Conservation (phyloP, 352 stramenopile genomes). For the Elongisporangium undulatum region DNA sequence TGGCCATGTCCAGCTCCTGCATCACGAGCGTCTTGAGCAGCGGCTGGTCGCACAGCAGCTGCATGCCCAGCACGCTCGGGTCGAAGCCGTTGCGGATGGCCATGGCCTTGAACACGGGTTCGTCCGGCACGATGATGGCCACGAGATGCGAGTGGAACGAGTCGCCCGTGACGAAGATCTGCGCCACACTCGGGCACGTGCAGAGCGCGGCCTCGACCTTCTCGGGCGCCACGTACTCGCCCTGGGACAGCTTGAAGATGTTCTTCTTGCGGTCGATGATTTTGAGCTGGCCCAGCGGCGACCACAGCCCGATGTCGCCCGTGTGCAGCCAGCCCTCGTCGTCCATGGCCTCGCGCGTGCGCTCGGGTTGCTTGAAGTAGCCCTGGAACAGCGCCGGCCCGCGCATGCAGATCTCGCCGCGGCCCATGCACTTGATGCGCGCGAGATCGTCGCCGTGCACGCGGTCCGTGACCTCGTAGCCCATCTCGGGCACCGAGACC, state of each 20-base stretch:
- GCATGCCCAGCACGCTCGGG: constrained; percentile 10
- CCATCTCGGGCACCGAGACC: constrained; percentile 96
- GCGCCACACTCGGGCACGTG: constrained; percentile 88
- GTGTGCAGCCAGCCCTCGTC: constrained; percentile 95
- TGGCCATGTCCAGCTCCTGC: constrained; percentile 53
- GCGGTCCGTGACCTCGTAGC: constrained; percentile 86
- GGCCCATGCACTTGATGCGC: constrained; percentile 31
- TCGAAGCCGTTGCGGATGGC: constrained; percentile 30
- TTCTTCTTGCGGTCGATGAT: constrained; percentile 94
- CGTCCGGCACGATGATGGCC: constrained; percentile 89
- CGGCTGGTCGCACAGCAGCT: constrained; percentile 53
- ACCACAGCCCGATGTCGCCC: constrained; percentile 95
- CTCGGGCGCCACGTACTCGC: constrained; percentile 96
- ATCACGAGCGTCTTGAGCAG: constrained; percentile 31
- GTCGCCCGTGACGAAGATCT: constrained; percentile 96
- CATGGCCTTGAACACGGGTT: constrained; percentile 24
- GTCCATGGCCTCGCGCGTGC: constrained; percentile 90
- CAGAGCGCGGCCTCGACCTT: constrained; percentile 95
- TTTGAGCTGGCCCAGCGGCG: constrained; percentile 86
- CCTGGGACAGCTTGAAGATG: constrained; percentile 93
- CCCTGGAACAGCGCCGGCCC: constrained; percentile 86
- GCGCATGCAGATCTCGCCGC: constrained; percentile 69
- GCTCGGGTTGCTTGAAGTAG: constrained; percentile 95
- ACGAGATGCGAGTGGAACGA: constrained; percentile 94
- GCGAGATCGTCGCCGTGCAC: constrained; percentile 32